A percentile compares a stretch with the other conserved stretches of the same genome.
These are phyloP conservation scores for Carex littledalei DNA, from an alignment of 176 grass and related monocot species.

Conservation along the genomic window DNA sequence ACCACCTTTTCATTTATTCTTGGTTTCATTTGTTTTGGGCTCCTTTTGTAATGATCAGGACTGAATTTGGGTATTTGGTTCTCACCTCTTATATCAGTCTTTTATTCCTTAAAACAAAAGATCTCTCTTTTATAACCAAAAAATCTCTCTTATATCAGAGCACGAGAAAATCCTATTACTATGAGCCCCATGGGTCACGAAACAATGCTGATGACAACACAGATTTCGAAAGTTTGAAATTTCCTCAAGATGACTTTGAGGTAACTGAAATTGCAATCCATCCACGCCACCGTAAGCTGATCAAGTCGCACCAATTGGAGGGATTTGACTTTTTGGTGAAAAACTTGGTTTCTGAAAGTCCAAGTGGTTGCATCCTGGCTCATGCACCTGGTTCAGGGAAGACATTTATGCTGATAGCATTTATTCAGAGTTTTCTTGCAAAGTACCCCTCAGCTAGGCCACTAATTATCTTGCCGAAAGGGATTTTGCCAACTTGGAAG, in stretches of 20 bases:
- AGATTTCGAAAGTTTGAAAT: constrained; percentile 37
- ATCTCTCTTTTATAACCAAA: constrained; percentile 25
- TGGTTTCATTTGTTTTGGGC: not conserved
- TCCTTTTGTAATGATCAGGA: not conserved
- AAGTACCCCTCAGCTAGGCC: constrained; percentile 78
- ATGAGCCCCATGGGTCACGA: constrained; percentile 27
- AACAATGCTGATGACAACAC: constrained; percentile 47
- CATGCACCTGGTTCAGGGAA: constrained; percentile 96
- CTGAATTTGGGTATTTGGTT: not conserved
- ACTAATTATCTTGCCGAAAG: constrained; percentile 85
- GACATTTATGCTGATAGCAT: constrained; percentile 94
- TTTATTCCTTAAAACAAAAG: constrained; percentile 4
- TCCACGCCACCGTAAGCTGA: constrained; percentile 76
- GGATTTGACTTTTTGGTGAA: constrained; percentile 93
- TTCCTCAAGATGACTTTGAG: constrained; percentile 60
- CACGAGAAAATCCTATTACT: constrained; percentile 40
- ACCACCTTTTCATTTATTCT: not conserved
- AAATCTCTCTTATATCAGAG: constrained; percentile 39
- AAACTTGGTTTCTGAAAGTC: constrained; percentile 68
- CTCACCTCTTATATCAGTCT: not conserved
- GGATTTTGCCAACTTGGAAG: constrained; percentile 87
- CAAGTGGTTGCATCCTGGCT: constrained; percentile 92
- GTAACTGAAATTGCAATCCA: constrained; percentile 67
- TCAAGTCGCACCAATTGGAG: constrained; percentile 83
- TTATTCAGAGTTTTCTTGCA: constrained; percentile 97